Conservation (phyloP, 306 rosid genomes). For the Castanea crenata region DNA sequence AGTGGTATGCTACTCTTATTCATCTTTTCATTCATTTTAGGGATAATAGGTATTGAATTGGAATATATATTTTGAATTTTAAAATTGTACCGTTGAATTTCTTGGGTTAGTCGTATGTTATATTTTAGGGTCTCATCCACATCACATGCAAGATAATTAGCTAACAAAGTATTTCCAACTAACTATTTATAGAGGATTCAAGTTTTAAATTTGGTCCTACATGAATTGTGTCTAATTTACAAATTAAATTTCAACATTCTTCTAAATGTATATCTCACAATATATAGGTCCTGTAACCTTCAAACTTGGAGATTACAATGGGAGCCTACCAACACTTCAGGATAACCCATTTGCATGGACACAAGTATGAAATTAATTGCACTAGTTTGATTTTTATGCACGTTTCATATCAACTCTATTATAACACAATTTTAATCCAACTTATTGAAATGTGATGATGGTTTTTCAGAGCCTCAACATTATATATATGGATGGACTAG, state of each 20-base stretch:
- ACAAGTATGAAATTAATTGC: not conserved
- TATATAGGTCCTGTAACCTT: slow-evolving; percentile 17
- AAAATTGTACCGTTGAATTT: no score
- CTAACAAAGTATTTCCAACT: no score
- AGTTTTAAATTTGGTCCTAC: no score
- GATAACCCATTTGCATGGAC: slow-evolving; percentile 25
- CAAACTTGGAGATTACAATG: slow-evolving; percentile 19
- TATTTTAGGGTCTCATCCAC: not conserved
- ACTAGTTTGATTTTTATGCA: no score
- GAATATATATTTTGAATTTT: no score
- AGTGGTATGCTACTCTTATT: slow-evolving; percentile 2
- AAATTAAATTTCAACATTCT: no score
- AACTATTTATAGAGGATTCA: no score
- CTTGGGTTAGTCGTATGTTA: not conserved
- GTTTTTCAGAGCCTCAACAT: not conserved
- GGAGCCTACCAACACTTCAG: slow-evolving; percentile 18
- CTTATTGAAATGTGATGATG: not conserved
- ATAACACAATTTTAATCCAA: not conserved
- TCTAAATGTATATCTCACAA: not conserved
- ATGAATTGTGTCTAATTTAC: no score
- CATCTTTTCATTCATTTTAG: no score
- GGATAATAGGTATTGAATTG: no score
- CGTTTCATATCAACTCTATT: not conserved
- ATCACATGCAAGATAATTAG: not conserved
- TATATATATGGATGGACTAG: not conserved